Evolutionary conservation across 441 rosid genomes (phyloP), one percentile per base, ranked within the genome.

Genomic region (Daphne laureola): DNA sequence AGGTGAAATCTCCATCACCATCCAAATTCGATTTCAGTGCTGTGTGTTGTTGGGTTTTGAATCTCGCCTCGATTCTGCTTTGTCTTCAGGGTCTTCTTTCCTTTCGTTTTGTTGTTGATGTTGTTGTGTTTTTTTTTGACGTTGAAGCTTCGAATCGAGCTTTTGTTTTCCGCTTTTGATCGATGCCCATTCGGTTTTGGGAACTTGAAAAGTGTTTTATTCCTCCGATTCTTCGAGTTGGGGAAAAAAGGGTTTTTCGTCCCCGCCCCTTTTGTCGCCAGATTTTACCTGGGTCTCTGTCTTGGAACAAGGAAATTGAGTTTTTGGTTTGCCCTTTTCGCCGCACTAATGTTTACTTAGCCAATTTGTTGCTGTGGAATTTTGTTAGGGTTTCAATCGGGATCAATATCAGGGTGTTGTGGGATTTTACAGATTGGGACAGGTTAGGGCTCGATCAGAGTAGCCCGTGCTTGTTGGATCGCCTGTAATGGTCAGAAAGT

Each of bases 341-440:
- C 36, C 35, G 46, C 43, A 35, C 53, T 50, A 58, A 52, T 51
- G 26, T 60, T 41, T 72, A 51, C 73, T 72, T 23, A 63, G 66
- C 62, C 14, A 49, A 25, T 61, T 70, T 66, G 21, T 51, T 46
- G 44, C 42, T 72, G 59, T 31, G 54, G 58, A 49, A 23, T 63
- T 66, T 70, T 49, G 46, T 23, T 70, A 67, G 72, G 78, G 62
- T 76, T 70, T 65, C 69, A 44, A 31, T 57, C 50, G 16, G 58
- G 72, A 76, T 70, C 76, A 35, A 9, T 55, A 63, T 51, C 41
- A 57, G 72, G 54, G 44, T 51, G 62, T 63, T 54, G 57, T 57
- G 14, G 62, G 52, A 73, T 58, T 59, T 60, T 61, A 40, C 16
- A 38, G 62, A 56, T 59, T 75, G 52, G 61, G 26, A 65, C 66